Base-by-base conservation (phyloP, 805 yeast genomes). In the Nakazawaea ambrosiae region DNA sequence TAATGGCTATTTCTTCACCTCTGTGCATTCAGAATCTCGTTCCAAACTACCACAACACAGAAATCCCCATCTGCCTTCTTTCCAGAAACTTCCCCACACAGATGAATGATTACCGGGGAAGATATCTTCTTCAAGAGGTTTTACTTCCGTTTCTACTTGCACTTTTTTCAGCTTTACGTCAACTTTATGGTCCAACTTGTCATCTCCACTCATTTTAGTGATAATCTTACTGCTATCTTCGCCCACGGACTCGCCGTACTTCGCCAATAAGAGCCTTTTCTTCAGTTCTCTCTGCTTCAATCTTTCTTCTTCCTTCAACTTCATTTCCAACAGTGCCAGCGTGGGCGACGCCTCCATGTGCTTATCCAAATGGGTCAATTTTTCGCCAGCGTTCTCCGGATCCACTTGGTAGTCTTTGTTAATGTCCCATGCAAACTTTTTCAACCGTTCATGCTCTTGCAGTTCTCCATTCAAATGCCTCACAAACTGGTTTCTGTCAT, bases 381-480 rank as follows among this genome's bases (percentile, higher is more conserved):
- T 38, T 33, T 27, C 45, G 3, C 41, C 50, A 12, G 30, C 27
- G 1, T 37, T 45, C 3, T 23, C 24, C 14, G 22, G 28, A 22
- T 27, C 33, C 20, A 25, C 25, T 10, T 24, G 27, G 20, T 33
- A 41, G 8, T 42, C 27, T 26, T 31, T 31, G 20, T 42, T 40
- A 16, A 16, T 10, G 16, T 62, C 67, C 65, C 78, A 70, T 0
- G 78, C 78, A 45, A 71, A 68, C 45, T 56, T 53, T 46, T 69
- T 73, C 51, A 71, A 48, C 35, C 61, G 58, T 37, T 68, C 70
- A 46, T 74, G 65, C 39, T 73, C 73, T 15, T 59, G 54, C 8
- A 81, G 83, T 43, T 78, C 83, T 5, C 78, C 81, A 2, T 69
- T 66, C 32, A 66, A 50, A 45, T 70, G 68, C 24, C 77, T 63